Conservation (phyloP, 2,329 filamentous ascomycete genomes). For the Colletotrichum australisinense region DNA sequence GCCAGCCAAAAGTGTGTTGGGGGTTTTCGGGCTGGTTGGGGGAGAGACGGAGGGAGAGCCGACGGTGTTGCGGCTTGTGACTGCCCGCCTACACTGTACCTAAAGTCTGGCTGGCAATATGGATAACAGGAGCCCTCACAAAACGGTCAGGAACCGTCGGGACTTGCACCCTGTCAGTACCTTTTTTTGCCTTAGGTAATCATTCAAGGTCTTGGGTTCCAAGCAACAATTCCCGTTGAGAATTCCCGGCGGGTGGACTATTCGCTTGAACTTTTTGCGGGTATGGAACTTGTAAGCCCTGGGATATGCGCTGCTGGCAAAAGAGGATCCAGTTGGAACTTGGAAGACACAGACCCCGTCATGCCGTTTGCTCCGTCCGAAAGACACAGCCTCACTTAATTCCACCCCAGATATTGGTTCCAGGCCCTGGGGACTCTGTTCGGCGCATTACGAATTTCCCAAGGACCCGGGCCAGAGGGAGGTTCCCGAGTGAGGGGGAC, state of each 20-base stretch:
- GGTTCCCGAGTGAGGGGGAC: not conserved
- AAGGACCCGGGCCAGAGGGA: not conserved
- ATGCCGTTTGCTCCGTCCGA: conserved; percentile 7
- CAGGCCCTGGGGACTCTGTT: not conserved
- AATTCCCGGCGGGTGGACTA: not conserved
- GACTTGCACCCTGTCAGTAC: not conserved
- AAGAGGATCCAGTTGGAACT: not conserved
- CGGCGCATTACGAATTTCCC: not conserved
- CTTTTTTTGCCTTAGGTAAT: not conserved
- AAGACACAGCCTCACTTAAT: conserved; percentile 8
- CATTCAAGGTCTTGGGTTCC: not conserved
- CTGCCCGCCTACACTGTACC: not conserved
- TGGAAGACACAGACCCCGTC: not conserved
- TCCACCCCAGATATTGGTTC: not conserved
- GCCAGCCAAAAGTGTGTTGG: not conserved
- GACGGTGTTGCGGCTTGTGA: not conserved
- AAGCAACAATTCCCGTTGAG: not conserved
- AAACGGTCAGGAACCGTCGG: conserved; percentile 17
- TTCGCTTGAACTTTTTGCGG: not conserved
- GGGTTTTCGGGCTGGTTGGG: not conserved
- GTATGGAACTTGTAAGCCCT: not conserved
- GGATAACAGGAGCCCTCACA: not conserved
- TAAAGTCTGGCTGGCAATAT: not conserved
- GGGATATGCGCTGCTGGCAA: not conserved
- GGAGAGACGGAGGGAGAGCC: not conserved